Conservation (phyloP, 129 eudicot species). For the Chrysanthemum makinoi region DNA sequence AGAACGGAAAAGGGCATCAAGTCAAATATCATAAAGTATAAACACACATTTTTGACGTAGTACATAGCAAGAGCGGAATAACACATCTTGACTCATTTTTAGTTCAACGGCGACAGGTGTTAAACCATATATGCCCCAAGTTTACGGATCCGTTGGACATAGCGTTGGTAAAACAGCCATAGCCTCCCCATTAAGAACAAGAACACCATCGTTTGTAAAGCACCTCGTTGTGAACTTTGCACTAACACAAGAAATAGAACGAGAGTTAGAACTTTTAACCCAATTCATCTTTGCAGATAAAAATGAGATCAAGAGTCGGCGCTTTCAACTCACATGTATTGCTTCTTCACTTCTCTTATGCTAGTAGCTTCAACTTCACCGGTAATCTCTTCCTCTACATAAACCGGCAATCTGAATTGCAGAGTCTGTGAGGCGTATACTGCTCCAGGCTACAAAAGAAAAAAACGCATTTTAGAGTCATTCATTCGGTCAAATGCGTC, state of each 20-base stretch:
- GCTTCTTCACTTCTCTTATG: constrained; percentile 52
- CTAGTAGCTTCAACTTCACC: constrained; percentile 62
- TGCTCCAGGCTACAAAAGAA: constrained; percentile 74
- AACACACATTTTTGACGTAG: background rate
- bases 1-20: too few relatives aligned
- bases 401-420: constrained; percentile 77
- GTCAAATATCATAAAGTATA: too few relatives aligned
- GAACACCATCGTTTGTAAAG: constrained; percentile 36
- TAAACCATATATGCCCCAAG: background rate
- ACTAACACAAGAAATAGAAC: constrained; percentile 33
- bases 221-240: constrained; percentile 78
- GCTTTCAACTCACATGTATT: constrained; percentile 50
- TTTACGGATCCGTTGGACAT: constrained; percentile 19
- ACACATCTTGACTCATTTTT: background rate
- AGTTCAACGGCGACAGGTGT: background rate
- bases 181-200: constrained; percentile 86
- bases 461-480: constrained; percentile 3
- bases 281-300: background rate
- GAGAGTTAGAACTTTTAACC: constrained; percentile 11
- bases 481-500: background rate
- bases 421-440: constrained; percentile 78
- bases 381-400: constrained; percentile 57
- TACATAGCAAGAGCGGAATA: background rate
- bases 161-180: constrained; percentile 68
- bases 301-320: background rate